phyloP scores from a whole-genome alignment of 805 yeast species.

The Yueomyces sp. region DNA sequence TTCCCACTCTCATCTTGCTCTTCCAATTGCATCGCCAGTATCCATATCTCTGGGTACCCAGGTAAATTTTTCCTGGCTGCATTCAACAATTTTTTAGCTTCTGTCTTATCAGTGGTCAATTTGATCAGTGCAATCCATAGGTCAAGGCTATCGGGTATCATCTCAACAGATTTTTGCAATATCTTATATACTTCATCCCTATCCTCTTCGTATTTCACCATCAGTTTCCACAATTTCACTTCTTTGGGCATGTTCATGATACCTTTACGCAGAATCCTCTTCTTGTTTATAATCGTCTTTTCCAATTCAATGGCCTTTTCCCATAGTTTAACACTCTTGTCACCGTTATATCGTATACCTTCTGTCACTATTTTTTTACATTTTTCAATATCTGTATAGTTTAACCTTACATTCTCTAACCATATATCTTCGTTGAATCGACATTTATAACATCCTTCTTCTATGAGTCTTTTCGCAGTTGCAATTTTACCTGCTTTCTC shows the following conservation, averaged over 20 bases:
- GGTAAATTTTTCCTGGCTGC: constrained; percentile 44
- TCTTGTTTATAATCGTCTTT: constrained; percentile 36
- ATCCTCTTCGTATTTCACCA: constrained; percentile 48
- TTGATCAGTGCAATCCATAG: constrained; percentile 52
- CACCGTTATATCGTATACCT: constrained; percentile 44
- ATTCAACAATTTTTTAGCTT: constrained; percentile 43
- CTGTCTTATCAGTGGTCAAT: constrained; percentile 25
- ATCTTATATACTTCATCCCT: constrained; percentile 36
- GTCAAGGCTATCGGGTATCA: constrained; percentile 50
- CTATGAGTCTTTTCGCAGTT: constrained; percentile 46
- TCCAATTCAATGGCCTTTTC: constrained; percentile 56
- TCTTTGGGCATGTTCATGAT: constrained; percentile 49
- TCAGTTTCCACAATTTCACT: constrained; percentile 52
- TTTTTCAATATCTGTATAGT: constrained; percentile 28
- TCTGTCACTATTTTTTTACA: constrained; percentile 50
- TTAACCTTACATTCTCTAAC: constrained; percentile 65
- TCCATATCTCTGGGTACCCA: constrained; percentile 45
- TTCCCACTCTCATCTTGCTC: constrained; percentile 32
- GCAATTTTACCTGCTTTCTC: constrained; percentile 42
- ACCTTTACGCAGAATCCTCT: constrained; percentile 54
- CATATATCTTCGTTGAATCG: constrained; percentile 63
- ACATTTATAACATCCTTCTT: constrained; percentile 62
- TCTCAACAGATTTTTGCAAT: constrained; percentile 49
- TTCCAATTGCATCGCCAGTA: constrained; percentile 56
- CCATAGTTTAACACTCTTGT: constrained; percentile 55